phyloP scores from a whole-genome alignment of 805 yeast species.

The Kazachstania kunashirensis region DNA sequence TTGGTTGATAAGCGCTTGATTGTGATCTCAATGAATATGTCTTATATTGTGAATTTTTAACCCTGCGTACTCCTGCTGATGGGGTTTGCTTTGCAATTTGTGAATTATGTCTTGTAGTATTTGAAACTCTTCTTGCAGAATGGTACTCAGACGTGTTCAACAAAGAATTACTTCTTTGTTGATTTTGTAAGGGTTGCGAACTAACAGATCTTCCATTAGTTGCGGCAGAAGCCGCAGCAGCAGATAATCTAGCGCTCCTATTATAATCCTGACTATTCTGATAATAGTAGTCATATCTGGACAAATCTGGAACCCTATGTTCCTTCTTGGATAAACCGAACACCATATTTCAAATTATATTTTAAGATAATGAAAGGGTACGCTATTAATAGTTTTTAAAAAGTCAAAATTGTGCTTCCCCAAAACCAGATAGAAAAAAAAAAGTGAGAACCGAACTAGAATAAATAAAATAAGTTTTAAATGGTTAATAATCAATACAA shows the following conservation, averaged over 20 bases:
- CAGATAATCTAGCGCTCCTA: slow-evolving; percentile 14
- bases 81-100: background rate
- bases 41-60: slow-evolving; percentile 6
- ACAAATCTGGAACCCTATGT: slow-evolving; percentile 30
- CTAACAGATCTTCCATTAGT: background rate
- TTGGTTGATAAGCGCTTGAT: slow-evolving; percentile 1
- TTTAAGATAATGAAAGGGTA: too few species aligned
- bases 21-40: slow-evolving; percentile 19
- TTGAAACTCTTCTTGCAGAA: slow-evolving; percentile 1
- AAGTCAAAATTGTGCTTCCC: too few species aligned
- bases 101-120: background rate
- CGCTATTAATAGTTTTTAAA: too few species aligned
- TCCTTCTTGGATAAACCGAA: slow-evolving; percentile 21
- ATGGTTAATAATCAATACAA: too few species aligned
- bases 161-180: slow-evolving; percentile 10
- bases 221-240: slow-evolving; percentile 29
- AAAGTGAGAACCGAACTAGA: too few species aligned
- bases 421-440: too few species aligned
- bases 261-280: slow-evolving; percentile 17
- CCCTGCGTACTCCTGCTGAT: background rate
- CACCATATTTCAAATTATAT: slow-evolving; percentile 11
- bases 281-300: slow-evolving; percentile 30
- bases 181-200: background rate
- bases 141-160: slow-evolving; percentile 1
- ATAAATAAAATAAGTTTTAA: too few species aligned